A percentile compares a stretch with the other conserved stretches of the same genome.
These are phyloP conservation scores for Camellia japonica DNA, from an alignment of 148 eudicot genomes.

Conservation along the genomic window DNA sequence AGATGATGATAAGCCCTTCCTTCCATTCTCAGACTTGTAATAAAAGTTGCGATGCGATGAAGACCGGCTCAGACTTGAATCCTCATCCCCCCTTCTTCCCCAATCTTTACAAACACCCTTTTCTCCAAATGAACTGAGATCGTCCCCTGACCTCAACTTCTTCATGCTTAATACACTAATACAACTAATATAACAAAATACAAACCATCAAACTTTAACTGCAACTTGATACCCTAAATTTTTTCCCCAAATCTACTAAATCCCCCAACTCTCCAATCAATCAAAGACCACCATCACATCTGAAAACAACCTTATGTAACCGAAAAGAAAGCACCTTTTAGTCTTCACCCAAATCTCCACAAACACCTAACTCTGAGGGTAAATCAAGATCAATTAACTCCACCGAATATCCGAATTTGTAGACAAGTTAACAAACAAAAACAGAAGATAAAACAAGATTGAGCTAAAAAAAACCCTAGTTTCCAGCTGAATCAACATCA, in stretches of 20 bases:
- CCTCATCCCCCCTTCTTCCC: constrained; percentile 53
- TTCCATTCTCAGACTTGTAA: constrained; percentile 48
- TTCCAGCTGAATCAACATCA: constrained; percentile 12
- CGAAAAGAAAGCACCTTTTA: not conserved
- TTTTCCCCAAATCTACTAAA: not conserved
- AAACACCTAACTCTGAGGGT: not conserved
- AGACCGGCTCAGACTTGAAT: constrained; percentile 30
- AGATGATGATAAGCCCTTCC: constrained; percentile 37
- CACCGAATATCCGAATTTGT: not conserved
- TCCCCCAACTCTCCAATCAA: not conserved
- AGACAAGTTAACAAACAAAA: not conserved
- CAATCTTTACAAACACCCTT: constrained; percentile 45
- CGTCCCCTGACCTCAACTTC: constrained; percentile 56
- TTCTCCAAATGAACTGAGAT: constrained; percentile 46
- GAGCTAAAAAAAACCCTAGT: constrained; percentile 1
- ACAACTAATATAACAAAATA: not conserved
- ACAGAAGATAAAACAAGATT: not conserved
- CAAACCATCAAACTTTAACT: constrained; percentile 11
- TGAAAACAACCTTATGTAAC: not conserved
- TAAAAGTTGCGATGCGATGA: constrained; percentile 44
- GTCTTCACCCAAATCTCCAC: not conserved
- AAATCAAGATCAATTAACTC: not conserved
- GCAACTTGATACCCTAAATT: not conserved
- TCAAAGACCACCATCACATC: not conserved
- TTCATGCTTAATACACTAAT: constrained; percentile 31